Evolutionary conservation across 176 grass and related monocot species (phyloP).

Genomic region (Oryza nivara): DNA sequence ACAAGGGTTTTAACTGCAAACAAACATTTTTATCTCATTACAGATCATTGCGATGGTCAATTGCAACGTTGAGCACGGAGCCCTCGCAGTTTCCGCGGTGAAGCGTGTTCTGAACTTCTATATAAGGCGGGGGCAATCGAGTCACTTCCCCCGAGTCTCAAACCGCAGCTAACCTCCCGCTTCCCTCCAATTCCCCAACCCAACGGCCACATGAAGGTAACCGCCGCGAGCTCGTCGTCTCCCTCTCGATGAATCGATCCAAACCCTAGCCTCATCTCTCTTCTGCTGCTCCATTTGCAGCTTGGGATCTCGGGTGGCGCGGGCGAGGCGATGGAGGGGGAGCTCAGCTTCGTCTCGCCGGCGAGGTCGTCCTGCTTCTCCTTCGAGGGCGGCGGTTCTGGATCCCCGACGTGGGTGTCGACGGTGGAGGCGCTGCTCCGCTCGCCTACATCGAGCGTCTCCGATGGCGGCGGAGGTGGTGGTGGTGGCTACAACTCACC

Average conservation of each 20-base stretch:
- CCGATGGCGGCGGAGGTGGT: conserved; percentile 19
- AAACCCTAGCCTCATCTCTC: conserved; percentile 44
- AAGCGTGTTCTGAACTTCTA: conserved; percentile 25
- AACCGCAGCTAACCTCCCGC: conserved; percentile 17
- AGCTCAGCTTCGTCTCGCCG: conserved; percentile 24
- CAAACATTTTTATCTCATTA: background rate
- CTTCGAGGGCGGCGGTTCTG: background rate
- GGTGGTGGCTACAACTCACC: background rate
- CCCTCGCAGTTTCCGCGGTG: background rate
- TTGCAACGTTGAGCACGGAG: too few relatives aligned
- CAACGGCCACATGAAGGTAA: conserved; percentile 29
- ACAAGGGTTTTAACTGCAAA: background rate
- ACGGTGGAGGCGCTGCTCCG: conserved; percentile 18
- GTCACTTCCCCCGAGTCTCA: conserved; percentile 25
- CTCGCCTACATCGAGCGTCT: conserved; percentile 42
- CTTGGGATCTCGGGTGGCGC: conserved; percentile 19
- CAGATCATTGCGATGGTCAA: background rate
- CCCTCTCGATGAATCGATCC: conserved; percentile 11
- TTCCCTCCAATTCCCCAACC: conserved; percentile 52
- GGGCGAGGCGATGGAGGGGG: conserved; percentile 44
- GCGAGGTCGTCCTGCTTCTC: conserved; percentile 28
- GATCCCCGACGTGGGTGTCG: background rate
- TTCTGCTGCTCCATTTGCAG: conserved; percentile 38
- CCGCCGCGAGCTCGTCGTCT: conserved; percentile 34
- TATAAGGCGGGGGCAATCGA: conserved; percentile 39